Evolutionary conservation across 2,329 filamentous ascomycete species (phyloP), one percentile per base, ranked within the genome.

Genomic region (Cadophora sp.): DNA sequence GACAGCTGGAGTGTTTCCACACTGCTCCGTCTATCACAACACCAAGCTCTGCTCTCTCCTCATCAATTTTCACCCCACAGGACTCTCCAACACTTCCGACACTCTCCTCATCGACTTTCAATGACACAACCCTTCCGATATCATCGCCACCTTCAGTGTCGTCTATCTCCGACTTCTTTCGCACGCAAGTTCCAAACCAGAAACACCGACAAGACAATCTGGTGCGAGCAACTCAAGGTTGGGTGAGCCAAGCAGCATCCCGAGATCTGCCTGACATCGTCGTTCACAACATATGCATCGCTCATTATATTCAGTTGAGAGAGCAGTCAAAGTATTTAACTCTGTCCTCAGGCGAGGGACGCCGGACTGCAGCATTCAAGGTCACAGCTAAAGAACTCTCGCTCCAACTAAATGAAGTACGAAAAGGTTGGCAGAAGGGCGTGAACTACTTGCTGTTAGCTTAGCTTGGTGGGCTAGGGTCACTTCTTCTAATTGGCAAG

Each of bases 401-500:
- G 45, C 45, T 47, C 45, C 14, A 18, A 47, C 18, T 47, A 4
- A 18, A 47, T 47, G 45, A 47, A n/a, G 45, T 47, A 47, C 45
- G 45, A 47, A 47, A 47, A 47, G 45, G 45, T 47, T 47, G 14
- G 6, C 45, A n/a, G 8, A 47, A 20, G 45, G 45, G 45, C n/a
- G 18, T n/a, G 45, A 47, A 20, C 18, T 47, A 47, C 45, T 47
- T 47, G 18, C n/a, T 47, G 18, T 47, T 47, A 47, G 45, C 45
- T 47, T 18, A 20, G 45, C 18, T n/a, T 20, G 18, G 45, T 47
- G 45, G 45, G 18, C 45, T 18, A 47, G 45, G 45, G 45, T 47
- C 45, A 47, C 45, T 47, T n/a, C 45, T 47, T n/a, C 16, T 47
- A 47, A 47, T 47, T 47, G 45, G 45, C 45, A 47, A 47, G n/a